Evolutionary conservation across 306 rosid species (phyloP).

Genomic region (Lathyrus sativus): DNA sequence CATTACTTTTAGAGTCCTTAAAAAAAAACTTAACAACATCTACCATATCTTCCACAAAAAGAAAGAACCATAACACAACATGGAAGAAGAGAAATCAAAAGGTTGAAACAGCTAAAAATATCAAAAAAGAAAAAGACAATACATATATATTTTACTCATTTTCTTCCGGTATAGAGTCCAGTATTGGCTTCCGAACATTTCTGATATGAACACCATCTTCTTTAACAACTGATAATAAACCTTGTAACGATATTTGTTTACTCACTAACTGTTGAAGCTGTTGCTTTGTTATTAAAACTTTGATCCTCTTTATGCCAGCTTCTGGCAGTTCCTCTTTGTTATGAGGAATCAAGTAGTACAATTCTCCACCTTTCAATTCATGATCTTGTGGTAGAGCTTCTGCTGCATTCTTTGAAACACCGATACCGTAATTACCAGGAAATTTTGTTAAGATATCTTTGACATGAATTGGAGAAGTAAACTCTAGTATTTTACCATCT

Average conservation of each 20-base stretch:
- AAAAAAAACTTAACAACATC: constrained; percentile 8
- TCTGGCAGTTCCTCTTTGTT: constrained; percentile 11
- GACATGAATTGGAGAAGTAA: constrained; percentile 49
- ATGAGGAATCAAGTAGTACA: constrained; percentile 55
- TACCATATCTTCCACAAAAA: background rate
- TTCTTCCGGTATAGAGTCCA: constrained; percentile 70
- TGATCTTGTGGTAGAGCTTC: constrained; percentile 48
- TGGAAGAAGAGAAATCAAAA: constrained; percentile 41
- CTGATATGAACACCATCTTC: constrained; percentile 21
- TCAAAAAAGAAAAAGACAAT: background rate
- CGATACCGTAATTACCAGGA: constrained; percentile 37
- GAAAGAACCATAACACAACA: constrained; percentile 18
- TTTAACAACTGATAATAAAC: constrained; percentile 45
- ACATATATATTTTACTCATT: constrained; percentile 36
- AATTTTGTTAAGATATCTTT: constrained; percentile 54
- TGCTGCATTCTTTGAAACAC: constrained; percentile 50
- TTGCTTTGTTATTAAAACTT: constrained; percentile 63
- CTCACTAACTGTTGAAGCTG: constrained; percentile 61
- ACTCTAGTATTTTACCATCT: constrained; percentile 60
- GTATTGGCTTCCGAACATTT: constrained; percentile 48
- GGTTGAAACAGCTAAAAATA: constrained; percentile 12
- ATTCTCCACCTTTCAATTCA: constrained; percentile 57
- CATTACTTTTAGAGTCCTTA: constrained; percentile 16
- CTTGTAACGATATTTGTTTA: constrained; percentile 54
- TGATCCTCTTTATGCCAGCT: constrained; percentile 53